Evolutionary conservation across 2,329 filamentous ascomycete genomes (phyloP), one percentile per base, ranked within the genome.

Genomic region (Hymenoscyphus salicellus): DNA sequence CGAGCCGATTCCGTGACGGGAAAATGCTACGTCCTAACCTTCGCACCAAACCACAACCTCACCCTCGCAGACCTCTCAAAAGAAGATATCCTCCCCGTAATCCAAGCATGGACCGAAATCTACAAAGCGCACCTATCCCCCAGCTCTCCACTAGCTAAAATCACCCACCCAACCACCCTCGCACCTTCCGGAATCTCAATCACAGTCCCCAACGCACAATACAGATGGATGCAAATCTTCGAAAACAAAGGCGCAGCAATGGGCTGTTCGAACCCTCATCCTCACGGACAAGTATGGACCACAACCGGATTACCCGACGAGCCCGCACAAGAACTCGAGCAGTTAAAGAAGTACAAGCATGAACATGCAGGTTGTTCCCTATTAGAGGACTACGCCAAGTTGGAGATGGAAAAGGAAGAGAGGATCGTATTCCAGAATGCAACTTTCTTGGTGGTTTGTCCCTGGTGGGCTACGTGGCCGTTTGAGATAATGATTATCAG

Each of bases 211-310:
- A 86, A 83, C 60, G 85, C 90, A 61, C 92, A 96, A 78, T 92
- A 96, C 73, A 87, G 90, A 62, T 98, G 96, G 79, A 97, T 99
- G 93, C 95, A 99, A 76, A 98, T 99, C 69, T 99, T 99, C 68
- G 95, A 99, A 80, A 99, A 99, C 82, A 99, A 99, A 79, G 95
- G 95, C 60, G 88, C 91, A 0, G 92, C 94, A 11, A 99, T 99
- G 95, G 95, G 95, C 60, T 99, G 95, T 81, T 98, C 94, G 1
- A 99, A 99, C 77, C 95, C 95, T 0, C 95, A 99, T 77, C 95
- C 95, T 0, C 95, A 99, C 79, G 94, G 95, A 65, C 95, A 99
- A 77, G 84, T 97, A 68, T 99, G 95, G 95, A 95, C 92, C 1
- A 96, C 93, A 0, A 97, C 92, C 26, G 90, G 88, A 6, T 80